Base-by-base conservation (phyloP, 768 basidiomycete genomes). In the Mrakia frigida region DNA sequence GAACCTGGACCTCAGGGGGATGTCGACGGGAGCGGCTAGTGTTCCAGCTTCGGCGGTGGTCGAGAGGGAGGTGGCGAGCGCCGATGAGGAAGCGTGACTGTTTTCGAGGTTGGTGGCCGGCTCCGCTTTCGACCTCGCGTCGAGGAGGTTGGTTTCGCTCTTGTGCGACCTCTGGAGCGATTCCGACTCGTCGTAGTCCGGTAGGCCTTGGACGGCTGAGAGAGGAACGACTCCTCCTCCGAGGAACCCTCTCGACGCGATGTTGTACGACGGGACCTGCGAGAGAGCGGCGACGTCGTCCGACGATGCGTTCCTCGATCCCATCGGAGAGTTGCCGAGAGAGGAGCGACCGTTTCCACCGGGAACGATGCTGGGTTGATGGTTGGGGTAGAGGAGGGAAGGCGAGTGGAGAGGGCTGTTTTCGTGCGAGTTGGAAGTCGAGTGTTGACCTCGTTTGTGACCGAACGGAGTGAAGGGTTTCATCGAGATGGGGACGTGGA, bases 161-260 rank as follows among this genome's bases (percentile, higher is more conserved):
- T 77, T 70, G 56, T 56, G 56, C 46, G 76, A 60, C 16, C 76
- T 61, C 65, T 73, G 71, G n/a, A 77, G 41, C 18, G 67, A 53
- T 77, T 85, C 84, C 16, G 88, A 88, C 81, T 93, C 93, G 79
- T 92, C 93, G 80, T 98, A 98, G 53, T 89, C 91, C 67, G 95
- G 95, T 79, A 96, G 81, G 9, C 91, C 93, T 37, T 85, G 86
- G 85, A 90, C 86, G 80, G 91, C 90, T 80, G 87, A 87, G 81
- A 94, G 83, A 23, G 96, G 94, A 14, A 91, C 89, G n/a, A 95
- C 90, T 7, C 94, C 94, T 6, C 87, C 88, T 10, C 94, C 94
- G 37, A 95, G 86, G 83, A 95, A 96, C 9, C 94, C 94, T 21
- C 91, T 86, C 78, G 90, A 89, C 3, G 95, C 93, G 65, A 92